Evolutionary conservation across 176 grass and related monocot species (phyloP).

Genomic region (Phoenix roebelenii): DNA sequence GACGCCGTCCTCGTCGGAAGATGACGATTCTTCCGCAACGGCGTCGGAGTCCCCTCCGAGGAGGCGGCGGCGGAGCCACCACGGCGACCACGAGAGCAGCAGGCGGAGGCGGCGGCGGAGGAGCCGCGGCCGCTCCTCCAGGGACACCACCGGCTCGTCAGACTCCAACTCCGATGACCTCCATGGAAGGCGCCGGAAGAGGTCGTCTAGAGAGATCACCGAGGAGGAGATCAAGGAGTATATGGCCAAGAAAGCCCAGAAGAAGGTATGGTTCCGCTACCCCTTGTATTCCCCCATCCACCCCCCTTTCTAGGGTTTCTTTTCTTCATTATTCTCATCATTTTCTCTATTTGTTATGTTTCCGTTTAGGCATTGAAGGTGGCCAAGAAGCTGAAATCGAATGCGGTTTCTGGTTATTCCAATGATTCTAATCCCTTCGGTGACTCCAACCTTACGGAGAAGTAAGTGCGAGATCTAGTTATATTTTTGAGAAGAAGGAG

Average conservation of each 20-base stretch:
- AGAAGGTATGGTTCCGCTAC: slow-evolving; percentile 40
- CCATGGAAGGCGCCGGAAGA: slow-evolving; percentile 8
- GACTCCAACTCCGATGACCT: slow-evolving; percentile 44
- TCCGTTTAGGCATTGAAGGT: slow-evolving; percentile 65
- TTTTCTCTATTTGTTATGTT: not conserved
- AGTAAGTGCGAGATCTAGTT: slow-evolving; percentile 21
- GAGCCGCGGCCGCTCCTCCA: slow-evolving; percentile 27
- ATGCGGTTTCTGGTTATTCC: slow-evolving; percentile 61
- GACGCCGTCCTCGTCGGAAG: not conserved
- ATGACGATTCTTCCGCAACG: slow-evolving; percentile 10
- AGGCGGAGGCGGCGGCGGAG: slow-evolving; percentile 21
- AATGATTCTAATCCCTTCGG: slow-evolving; percentile 94
- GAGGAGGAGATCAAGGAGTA: slow-evolving; percentile 85
- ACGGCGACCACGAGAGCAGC: slow-evolving; percentile 8
- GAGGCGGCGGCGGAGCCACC: slow-evolving; percentile 15
- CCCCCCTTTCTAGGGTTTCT: slow-evolving; percentile 1
- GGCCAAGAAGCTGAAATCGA: slow-evolving; percentile 88
- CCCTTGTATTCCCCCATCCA: not conserved
- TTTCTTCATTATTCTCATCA: not conserved
- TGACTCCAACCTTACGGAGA: slow-evolving; percentile 80
- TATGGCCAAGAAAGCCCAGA: slow-evolving; percentile 81
- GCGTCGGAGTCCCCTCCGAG: slow-evolving; percentile 4
- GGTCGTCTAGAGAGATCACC: slow-evolving; percentile 41
- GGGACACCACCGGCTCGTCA: slow-evolving; percentile 17
- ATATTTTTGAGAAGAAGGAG: no score